Conservation (phyloP, 441 rosid genomes). For the Capsella rubella region DNA sequence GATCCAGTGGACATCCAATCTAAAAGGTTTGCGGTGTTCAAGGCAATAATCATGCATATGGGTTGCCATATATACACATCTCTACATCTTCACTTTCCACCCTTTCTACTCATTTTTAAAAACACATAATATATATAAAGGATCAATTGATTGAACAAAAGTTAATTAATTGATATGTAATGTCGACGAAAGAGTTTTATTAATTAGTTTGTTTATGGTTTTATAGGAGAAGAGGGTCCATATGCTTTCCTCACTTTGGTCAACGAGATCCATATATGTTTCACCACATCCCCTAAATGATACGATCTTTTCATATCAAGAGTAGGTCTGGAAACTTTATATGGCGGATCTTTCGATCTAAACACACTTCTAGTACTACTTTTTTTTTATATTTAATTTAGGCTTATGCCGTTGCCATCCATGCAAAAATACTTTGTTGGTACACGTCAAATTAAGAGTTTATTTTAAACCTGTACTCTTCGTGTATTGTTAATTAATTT, state of each 20-base stretch:
- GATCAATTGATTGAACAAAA: too few relatives aligned
- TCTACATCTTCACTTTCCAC: conserved; percentile 31
- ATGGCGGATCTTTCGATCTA: conserved; percentile 19
- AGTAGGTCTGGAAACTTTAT: conserved; percentile 9
- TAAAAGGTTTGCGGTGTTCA: conserved; percentile 35
- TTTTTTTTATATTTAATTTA: background rate
- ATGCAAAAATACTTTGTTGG: conserved; percentile 25
- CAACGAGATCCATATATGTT: conserved; percentile 18
- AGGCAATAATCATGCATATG: conserved; percentile 45
- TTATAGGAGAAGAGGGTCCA: background rate
- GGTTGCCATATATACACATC: conserved; percentile 34
- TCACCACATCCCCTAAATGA: conserved; percentile 35
- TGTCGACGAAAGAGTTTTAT: too few relatives aligned
- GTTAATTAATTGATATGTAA: too few relatives aligned
- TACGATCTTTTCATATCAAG: conserved; percentile 21
- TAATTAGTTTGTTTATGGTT: background rate
- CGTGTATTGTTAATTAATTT: conserved; percentile 23
- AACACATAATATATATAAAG: too few relatives aligned
- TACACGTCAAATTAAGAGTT: conserved; percentile 17
- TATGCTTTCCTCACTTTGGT: background rate
- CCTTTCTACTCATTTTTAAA: background rate
- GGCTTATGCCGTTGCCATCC: background rate
- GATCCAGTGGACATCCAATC: conserved; percentile 40
- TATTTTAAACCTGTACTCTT: background rate
- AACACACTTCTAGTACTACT: background rate